Evolutionary conservation across 129 eudicot genomes (phyloP).

Genomic region (Sambucus nigra): DNA sequence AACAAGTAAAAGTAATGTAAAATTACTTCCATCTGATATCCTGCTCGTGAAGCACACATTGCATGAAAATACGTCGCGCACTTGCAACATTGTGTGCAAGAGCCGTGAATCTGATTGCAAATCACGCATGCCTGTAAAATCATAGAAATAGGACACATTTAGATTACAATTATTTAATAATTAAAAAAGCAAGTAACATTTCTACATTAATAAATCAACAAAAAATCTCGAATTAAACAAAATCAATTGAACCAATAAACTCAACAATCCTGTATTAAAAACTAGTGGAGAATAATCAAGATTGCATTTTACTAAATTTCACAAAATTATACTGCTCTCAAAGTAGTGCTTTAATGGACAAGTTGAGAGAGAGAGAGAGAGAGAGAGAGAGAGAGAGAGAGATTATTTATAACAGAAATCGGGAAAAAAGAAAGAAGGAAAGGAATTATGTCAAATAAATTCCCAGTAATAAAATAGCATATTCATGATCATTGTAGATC

Average conservation of each 20-base stretch:
- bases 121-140: slow-evolving; percentile 57
- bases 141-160: not conserved
- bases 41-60: slow-evolving; percentile 80
- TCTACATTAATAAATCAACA: not conserved
- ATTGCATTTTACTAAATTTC: not conserved
- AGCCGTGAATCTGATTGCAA: slow-evolving; percentile 82
- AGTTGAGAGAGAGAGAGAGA: too few species aligned
- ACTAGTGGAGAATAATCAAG: not conserved
- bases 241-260: not conserved
- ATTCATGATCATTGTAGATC: not conserved
- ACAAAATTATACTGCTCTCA: not conserved
- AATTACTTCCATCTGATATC: slow-evolving; percentile 84
- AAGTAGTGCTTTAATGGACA: not conserved
- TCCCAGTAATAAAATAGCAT: not conserved
- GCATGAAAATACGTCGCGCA: slow-evolving; percentile 77
- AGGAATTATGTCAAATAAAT: not conserved
- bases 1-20: not conserved
- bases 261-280: not conserved
- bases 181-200: not conserved
- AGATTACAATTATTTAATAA: slow-evolving; percentile 8
- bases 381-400: too few species aligned
- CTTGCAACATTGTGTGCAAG: slow-evolving; percentile 80
- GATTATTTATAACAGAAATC: too few species aligned
- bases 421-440: not conserved
- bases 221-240: not conserved